Evolutionary conservation across 805 yeast species (phyloP).

Genomic region (Myxozyma neglecta): DNA sequence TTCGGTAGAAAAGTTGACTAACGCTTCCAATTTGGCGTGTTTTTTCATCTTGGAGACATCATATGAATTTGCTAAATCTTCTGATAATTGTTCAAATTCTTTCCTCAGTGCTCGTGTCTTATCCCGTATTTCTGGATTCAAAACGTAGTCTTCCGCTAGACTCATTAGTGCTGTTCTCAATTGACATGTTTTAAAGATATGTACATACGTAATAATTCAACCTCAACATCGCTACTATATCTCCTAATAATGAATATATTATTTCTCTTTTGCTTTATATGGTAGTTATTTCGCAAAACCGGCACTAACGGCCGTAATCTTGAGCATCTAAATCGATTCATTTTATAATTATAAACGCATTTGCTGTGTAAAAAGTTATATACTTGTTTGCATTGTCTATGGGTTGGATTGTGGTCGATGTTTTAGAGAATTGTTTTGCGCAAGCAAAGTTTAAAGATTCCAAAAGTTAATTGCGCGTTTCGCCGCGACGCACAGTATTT

Average conservation of each 20-base stretch:
- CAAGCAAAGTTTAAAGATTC: too few species aligned
- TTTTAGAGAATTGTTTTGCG: too few species aligned
- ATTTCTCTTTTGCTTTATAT: too few species aligned
- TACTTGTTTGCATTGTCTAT: not conserved
- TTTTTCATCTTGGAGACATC: constrained; percentile 23
- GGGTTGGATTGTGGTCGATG: too few species aligned
- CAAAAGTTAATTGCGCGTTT: too few species aligned
- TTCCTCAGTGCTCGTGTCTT: constrained; percentile 8
- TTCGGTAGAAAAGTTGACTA: constrained; percentile 6
- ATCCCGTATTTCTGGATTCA: constrained; percentile 7
- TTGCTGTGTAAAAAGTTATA: not conserved
- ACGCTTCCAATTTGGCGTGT: constrained; percentile 13
- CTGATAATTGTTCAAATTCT: constrained; percentile 20
- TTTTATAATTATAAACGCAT: not conserved
- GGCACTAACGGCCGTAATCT: not conserved
- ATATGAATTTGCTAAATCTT: constrained; percentile 20
- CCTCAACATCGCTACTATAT: not conserved
- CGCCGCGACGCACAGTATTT: too few species aligned
- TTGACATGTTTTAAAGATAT: not conserved
- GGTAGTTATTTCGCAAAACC: not conserved
- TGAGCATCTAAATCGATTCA: not conserved
- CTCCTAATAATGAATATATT: not conserved
- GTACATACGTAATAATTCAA: not conserved
- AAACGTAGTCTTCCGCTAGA: not conserved
- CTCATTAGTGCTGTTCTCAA: not conserved